Percentiles rank a stretch among this genome's conserved stretches.
phyloP scores from a whole-genome alignment of 495 filamentous ascomycete genomes.

The Aspergillus bertholletiae region DNA sequence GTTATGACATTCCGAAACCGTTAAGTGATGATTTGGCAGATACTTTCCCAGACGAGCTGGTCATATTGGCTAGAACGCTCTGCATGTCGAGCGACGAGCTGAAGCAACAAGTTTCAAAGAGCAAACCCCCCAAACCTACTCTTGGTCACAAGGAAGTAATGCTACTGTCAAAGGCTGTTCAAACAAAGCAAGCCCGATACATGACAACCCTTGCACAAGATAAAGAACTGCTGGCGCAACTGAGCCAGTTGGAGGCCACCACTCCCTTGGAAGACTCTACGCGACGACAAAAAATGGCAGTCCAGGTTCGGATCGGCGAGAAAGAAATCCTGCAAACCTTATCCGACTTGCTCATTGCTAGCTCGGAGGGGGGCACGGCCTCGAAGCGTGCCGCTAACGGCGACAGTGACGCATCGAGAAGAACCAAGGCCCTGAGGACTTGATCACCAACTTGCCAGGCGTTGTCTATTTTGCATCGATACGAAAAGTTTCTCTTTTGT shows the following conservation, averaged over 20 bases:
- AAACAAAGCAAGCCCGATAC: constrained; percentile 48
- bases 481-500: constrained; percentile 20
- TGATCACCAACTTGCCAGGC: constrained; percentile 14
- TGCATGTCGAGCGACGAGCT: constrained; percentile 38
- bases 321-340: constrained; percentile 64
- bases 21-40: constrained; percentile 33
- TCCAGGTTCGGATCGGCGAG: constrained; percentile 76
- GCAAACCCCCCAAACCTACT: constrained; percentile 44
- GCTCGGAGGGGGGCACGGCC: constrained; percentile 2
- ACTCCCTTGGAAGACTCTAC: constrained; percentile 19
- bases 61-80: constrained; percentile 46
- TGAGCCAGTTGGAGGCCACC: constrained; percentile 19
- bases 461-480: not conserved
- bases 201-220: constrained; percentile 62
- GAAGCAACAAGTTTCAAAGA: constrained; percentile 34
- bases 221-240: constrained; percentile 41
- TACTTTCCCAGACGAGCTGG: constrained; percentile 44
- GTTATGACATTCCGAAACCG: constrained; percentile 47
- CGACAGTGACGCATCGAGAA: constrained; percentile 29
- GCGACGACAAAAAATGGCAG: constrained; percentile 59
- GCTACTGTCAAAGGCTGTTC: constrained; percentile 30
- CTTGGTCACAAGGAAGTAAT: constrained; percentile 24
- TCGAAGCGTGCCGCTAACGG: constrained; percentile 18
- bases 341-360: constrained; percentile 27
- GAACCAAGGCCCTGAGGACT: constrained; percentile 35